Base-by-base conservation (phyloP, 2,329 filamentous ascomycete species). In the Hypoxylon sp. region DNA sequence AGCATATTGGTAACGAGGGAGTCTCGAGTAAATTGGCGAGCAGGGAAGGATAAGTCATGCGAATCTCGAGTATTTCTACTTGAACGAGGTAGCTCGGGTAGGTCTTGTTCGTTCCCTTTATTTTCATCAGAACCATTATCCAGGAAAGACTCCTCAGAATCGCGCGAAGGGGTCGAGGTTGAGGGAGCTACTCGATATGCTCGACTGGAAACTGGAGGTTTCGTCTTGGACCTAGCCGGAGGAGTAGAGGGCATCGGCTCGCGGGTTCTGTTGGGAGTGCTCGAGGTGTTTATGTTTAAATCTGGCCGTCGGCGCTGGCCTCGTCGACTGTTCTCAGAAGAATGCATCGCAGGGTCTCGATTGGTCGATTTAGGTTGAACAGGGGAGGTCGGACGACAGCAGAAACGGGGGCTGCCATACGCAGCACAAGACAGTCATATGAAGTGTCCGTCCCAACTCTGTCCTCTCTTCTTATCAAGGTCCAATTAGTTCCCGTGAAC, bases 1-100 rank as follows among this genome's bases (percentile, higher is more conserved):
- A 98, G 89, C 91, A 99, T 96, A 80, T 98, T 97, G 80, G 96
- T 92, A 65, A 99, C 93, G 72, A 99, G 90, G 36, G 94, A 98
- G 77, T 97, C 93, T 73, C 95, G 90, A 43, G 92, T 93, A 69
- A 93, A 89, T 77, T 93, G 89, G 67, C 90, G 86, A 52, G 91
- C 89, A 55, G 90, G 90, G 74, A 97, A 85, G 63, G 93, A 94
- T 68, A 98, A 86, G 79, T 97, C 94, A 83, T 98, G 94, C 52
- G 91, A 93, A 80, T 94, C 90, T 43, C 76, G 70, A 4, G 71
- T 86, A 82, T 60, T 79, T 76, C 72, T 75, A 59, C 56, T 72
- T 70, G 38, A 43, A 21, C 71, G 78, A 68, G 66, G 77, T 71
- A 70, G 69, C 64, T 74, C 74, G 63, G 67, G 76, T 71, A 69